Base-by-base conservation (phyloP, 2,329 filamentous ascomycete species). In the Colletotrichum falcatum region DNA sequence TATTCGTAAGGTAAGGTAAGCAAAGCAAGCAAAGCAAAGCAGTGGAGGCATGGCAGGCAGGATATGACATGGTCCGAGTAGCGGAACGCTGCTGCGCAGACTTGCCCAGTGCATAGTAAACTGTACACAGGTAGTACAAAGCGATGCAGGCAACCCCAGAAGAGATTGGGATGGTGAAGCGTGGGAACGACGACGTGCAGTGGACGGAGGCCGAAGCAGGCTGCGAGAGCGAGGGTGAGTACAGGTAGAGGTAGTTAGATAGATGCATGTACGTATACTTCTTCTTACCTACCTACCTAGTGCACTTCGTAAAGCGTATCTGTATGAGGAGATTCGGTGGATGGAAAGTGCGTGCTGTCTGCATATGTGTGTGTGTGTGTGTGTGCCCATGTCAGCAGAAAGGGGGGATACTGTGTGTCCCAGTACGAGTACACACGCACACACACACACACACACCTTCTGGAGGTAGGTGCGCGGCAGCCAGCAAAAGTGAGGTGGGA, bases 1-100 rank as follows among this genome's bases (percentile, higher is more conserved):
- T 46, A 23, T n/a, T 46, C 44, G 62, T 58, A 65, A 59, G 65
- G 61, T 46, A 65, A 49, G 66, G 66, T 69, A 53, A 65, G 65
- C 66, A 65, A 54, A 44, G 30, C n/a, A n/a, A n/a, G n/a, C n/a
- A n/a, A n/a, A n/a, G n/a, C n/a, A n/a, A n/a, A n/a, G 66, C 42
- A 68, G 54, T 54, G 49, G 49, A 54, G 49, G 49, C 49, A 33
- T 33, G 46, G 30, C 37, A 60, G 54, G 61, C n/a, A n/a, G 30
- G 3, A 49, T 14, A 54, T 20, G 66, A 51, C 33, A 65, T 42
- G 46, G 39, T 39, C 39, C 39, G 61, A 54, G 55, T 62, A 60
- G 48, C 30, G 53, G 51, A 26, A 20, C 33, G 44, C 46, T 49
- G n/a, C 30, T 37, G 58, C 58, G 28, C 30, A 33, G 42, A 23